Evolutionary conservation across 148 eudicot species (phyloP).

Genomic region (Cornus florida): DNA sequence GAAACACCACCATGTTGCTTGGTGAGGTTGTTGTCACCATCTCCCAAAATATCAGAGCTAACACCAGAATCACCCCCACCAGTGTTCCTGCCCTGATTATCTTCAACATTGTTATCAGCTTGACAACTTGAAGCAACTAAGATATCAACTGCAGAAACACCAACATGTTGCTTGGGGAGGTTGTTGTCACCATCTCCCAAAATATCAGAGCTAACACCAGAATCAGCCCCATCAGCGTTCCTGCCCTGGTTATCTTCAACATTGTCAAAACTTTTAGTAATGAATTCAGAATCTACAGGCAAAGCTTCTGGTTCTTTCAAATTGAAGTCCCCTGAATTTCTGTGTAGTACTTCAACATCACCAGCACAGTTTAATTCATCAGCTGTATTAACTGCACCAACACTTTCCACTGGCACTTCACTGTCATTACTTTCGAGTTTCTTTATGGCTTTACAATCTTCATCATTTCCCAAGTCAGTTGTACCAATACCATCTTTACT

Average conservation of each 20-base stretch:
- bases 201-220: conserved; percentile 20
- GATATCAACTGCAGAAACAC: conserved; percentile 33
- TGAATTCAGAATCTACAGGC: conserved; percentile 14
- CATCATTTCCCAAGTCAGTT: conserved; percentile 1
- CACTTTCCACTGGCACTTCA: neutral
- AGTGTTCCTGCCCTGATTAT: too few relatives aligned
- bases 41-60: conserved; percentile 15
- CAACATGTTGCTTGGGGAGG: conserved; percentile 20
- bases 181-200: conserved; percentile 30
- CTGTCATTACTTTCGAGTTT: neutral
- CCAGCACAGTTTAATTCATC: conserved; percentile 13
- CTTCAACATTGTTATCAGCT: too few relatives aligned
- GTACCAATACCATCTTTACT: conserved; percentile 1
- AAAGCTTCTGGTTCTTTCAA: conserved; percentile 14
- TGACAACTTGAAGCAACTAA: conserved; percentile 45
- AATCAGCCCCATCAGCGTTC: conserved; percentile 16
- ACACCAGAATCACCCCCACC: too few relatives aligned
- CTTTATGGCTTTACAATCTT: neutral
- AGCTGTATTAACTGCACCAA: conserved; percentile 11
- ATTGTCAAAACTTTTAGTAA: conserved; percentile 25
- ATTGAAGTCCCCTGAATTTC: conserved; percentile 3
- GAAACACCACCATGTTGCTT: conserved; percentile 30
- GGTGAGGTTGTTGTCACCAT: conserved; percentile 28
- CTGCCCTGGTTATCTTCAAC: conserved; percentile 15
- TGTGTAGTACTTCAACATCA: conserved; percentile 8